A percentile compares a stretch with the other conserved stretches of the same genome.
phyloP scores from a whole-genome alignment of 176 grass and related monocot genomes.

The Thinopyrum elongatum region DNA sequence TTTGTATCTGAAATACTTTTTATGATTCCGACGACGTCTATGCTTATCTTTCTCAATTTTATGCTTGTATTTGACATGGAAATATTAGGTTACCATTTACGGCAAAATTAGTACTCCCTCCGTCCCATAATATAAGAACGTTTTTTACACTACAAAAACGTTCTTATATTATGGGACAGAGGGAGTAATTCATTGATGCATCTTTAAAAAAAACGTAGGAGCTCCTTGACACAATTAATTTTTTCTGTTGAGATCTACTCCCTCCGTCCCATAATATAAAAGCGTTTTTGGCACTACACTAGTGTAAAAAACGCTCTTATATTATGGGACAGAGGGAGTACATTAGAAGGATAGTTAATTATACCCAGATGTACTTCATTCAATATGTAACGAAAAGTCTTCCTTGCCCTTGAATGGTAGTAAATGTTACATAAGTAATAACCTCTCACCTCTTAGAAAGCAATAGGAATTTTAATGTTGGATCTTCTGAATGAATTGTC shows the following conservation, averaged over 20 bases:
- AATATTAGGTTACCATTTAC: neutral
- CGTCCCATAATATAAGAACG: too few relatives aligned
- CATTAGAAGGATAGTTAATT: neutral
- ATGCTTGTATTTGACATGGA: neutral
- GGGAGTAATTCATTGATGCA: neutral
- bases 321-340: too few relatives aligned
- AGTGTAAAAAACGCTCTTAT: too few relatives aligned
- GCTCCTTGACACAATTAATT: neutral
- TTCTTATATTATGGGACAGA: too few relatives aligned
- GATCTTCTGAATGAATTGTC: neutral
- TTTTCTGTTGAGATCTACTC: neutral
- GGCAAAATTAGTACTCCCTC: neutral
- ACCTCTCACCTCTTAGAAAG: neutral
- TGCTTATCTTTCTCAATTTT: neutral
- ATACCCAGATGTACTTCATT: neutral
- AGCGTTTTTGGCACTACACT: too few relatives aligned
- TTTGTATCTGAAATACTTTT: neutral
- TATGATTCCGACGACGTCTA: neutral
- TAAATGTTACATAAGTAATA: neutral
- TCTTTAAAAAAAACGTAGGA: neutral
- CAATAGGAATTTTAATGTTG: neutral
- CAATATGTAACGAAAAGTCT: neutral
- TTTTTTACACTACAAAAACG: too few relatives aligned
- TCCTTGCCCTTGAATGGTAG: neutral
- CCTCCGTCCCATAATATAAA: too few relatives aligned